These are phyloP conservation scores for Nevesoporus exiguus DNA, from an alignment of 768 basidiomycete species.

Conservation along the genomic window DNA sequence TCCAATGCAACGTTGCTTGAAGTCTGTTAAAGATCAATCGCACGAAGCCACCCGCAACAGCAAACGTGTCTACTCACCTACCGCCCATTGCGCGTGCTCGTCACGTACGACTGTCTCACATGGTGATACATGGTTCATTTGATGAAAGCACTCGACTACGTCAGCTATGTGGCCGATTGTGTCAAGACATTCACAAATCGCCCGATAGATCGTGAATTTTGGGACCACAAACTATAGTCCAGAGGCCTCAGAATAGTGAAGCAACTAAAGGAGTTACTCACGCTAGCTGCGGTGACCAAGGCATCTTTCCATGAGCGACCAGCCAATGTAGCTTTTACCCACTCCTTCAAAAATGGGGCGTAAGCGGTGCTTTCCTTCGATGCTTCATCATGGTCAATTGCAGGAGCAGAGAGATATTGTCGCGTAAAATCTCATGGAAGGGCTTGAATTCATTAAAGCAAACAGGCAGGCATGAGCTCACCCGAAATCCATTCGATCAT, in stretches of 20 bases:
- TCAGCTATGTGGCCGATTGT: background rate
- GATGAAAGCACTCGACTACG: background rate
- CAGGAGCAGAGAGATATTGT: background rate
- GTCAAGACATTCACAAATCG: background rate
- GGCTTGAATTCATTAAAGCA: background rate
- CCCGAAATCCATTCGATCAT: background rate
- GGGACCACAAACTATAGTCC: background rate
- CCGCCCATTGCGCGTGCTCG: background rate
- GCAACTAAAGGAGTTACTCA: background rate
- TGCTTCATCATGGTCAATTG: too few relatives aligned
- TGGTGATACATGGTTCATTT: background rate
- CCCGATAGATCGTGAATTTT: background rate
- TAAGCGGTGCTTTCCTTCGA: too few relatives aligned
- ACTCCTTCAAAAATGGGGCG: background rate
- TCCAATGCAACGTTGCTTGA: too few relatives aligned
- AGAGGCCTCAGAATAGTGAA: background rate
- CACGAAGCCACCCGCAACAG: too few relatives aligned
- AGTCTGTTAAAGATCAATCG: too few relatives aligned
- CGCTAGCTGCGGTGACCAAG: background rate
- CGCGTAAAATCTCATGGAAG: background rate
- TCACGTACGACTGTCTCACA: background rate
- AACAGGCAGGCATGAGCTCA: background rate
- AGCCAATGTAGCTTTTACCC: background rate
- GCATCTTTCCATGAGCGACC: background rate
- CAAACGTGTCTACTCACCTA: too few relatives aligned